These are phyloP conservation scores for Tylopilus balloui DNA, from an alignment of 768 basidiomycete genomes.

Conservation along the genomic window DNA sequence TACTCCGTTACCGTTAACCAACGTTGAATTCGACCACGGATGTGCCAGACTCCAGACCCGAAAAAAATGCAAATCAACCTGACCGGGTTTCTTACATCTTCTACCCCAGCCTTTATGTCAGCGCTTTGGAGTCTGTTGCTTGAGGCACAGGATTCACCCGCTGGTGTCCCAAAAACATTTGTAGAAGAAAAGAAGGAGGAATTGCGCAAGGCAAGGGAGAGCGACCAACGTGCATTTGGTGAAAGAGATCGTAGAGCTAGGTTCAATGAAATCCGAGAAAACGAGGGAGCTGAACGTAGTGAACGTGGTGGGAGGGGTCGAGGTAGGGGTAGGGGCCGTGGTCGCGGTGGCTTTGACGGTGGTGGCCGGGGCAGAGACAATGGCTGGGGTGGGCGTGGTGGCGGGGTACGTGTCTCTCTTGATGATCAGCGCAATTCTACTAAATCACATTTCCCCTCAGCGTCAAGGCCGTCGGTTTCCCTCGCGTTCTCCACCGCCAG, in stretches of 20 bases:
- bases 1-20: too few relatives aligned
- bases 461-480: constrained; percentile 44
- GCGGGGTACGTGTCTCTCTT: constrained; percentile 35
- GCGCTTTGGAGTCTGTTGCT: constrained; percentile 88
- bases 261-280: constrained; percentile 64
- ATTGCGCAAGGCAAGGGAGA: constrained; percentile 65
- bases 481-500: constrained; percentile 45
- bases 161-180: constrained; percentile 86
- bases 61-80: constrained; percentile 94
- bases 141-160: constrained; percentile 84
- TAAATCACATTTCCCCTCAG: constrained; percentile 22
- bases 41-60: constrained; percentile 74
- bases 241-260: constrained; percentile 67
- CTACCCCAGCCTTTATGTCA: constrained; percentile 83
- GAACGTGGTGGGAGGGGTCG: constrained; percentile 48
- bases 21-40: not conserved
- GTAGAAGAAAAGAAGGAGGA: constrained; percentile 92
- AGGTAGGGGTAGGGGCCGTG: constrained; percentile 56
- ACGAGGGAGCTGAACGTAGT: constrained; percentile 46
- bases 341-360: constrained; percentile 46
- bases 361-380: constrained; percentile 48
- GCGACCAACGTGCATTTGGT: constrained; percentile 59
- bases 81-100: constrained; percentile 86
- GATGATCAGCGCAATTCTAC: not conserved
- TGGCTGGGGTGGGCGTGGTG: constrained; percentile 67